Conservation (phyloP, 805 yeast species). For the Barnettozyma salicaria region DNA sequence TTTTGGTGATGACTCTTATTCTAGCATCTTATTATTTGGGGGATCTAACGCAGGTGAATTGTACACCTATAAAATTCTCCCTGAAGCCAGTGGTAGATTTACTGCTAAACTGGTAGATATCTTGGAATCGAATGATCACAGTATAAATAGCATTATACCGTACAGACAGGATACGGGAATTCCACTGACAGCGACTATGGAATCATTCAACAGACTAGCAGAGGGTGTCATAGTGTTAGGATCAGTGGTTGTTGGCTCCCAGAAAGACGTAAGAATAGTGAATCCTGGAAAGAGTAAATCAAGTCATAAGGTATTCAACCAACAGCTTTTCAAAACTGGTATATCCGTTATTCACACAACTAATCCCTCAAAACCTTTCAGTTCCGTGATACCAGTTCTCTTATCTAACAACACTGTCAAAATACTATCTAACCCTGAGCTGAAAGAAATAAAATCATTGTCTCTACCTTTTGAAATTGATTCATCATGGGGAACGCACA, state of each 20-base stretch:
- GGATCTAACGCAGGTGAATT: slow-evolving; percentile 79
- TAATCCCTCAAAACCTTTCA: slow-evolving; percentile 29
- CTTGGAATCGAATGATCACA: slow-evolving; percentile 43
- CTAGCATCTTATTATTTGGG: slow-evolving; percentile 64
- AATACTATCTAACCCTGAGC: slow-evolving; percentile 49
- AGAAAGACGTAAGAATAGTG: slow-evolving; percentile 55
- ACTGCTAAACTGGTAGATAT: slow-evolving; percentile 45
- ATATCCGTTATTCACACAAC: slow-evolving; percentile 36
- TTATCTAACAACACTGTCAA: slow-evolving; percentile 43
- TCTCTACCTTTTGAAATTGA: slow-evolving; percentile 39
- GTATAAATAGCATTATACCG: slow-evolving; percentile 52
- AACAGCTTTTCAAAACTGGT: slow-evolving; percentile 42
- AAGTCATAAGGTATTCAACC: slow-evolving; percentile 55
- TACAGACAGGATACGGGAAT: slow-evolving; percentile 54
- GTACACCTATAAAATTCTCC: slow-evolving; percentile 56
- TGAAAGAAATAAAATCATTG: slow-evolving; percentile 50
- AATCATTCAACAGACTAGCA: slow-evolving; percentile 50
- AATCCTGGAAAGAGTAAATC: slow-evolving; percentile 56
- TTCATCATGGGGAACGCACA: slow-evolving; percentile 34
- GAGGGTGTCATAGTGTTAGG: slow-evolving; percentile 62
- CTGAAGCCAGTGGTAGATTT: slow-evolving; percentile 57
- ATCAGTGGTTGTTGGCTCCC: slow-evolving; percentile 48
- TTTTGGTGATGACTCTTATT: slow-evolving; percentile 57
- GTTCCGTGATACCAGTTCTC: slow-evolving; percentile 43
- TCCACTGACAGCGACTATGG: slow-evolving; percentile 58